Evolutionary conservation across 2,329 filamentous ascomycete genomes (phyloP).

Genomic region (Phialocephala subalpina): DNA sequence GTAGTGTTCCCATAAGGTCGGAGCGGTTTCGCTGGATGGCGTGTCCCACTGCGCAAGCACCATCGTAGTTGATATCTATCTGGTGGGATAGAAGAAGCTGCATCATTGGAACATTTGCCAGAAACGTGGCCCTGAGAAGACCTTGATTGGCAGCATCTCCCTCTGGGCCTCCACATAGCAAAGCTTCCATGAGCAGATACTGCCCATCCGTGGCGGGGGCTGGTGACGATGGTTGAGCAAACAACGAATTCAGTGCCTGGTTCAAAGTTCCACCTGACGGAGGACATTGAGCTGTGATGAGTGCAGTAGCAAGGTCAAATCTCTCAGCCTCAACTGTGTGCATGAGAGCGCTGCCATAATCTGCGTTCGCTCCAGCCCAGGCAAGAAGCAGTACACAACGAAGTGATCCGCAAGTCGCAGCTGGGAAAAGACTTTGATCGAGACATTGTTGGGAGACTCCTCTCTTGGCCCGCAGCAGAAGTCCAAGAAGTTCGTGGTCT

Average conservation of each 20-base stretch:
- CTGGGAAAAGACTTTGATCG: constrained; percentile 23
- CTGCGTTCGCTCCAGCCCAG: constrained; percentile 54
- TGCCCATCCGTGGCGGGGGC: constrained; percentile 57
- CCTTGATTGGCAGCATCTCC: constrained; percentile 49
- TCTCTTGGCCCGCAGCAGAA: constrained; percentile 27
- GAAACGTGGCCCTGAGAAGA: constrained; percentile 25
- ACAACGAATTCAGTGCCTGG: constrained; percentile 58
- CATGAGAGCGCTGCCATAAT: constrained; percentile 59
- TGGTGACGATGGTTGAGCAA: constrained; percentile 49
- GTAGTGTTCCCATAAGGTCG: constrained; percentile 26
- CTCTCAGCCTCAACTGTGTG: constrained; percentile 57
- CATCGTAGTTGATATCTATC: constrained; percentile 62
- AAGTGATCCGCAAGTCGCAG: constrained; percentile 17
- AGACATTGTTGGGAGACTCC: constrained; percentile 25
- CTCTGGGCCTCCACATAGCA: constrained; percentile 65
- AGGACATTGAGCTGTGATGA: constrained; percentile 60
- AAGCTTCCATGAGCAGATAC: constrained; percentile 59
- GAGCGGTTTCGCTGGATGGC: constrained; percentile 35
- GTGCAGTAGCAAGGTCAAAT: constrained; percentile 62
- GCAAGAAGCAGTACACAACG: constrained; percentile 16
- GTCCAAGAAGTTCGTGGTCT: constrained; percentile 22
- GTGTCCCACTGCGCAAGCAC: constrained; percentile 45
- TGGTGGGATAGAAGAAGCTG: constrained; percentile 59
- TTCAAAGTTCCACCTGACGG: constrained; percentile 57
- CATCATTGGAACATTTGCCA: constrained; percentile 49